Evolutionary conservation across 257 asterid species (phyloP).

Genomic region (Solanum sejunctum): DNA sequence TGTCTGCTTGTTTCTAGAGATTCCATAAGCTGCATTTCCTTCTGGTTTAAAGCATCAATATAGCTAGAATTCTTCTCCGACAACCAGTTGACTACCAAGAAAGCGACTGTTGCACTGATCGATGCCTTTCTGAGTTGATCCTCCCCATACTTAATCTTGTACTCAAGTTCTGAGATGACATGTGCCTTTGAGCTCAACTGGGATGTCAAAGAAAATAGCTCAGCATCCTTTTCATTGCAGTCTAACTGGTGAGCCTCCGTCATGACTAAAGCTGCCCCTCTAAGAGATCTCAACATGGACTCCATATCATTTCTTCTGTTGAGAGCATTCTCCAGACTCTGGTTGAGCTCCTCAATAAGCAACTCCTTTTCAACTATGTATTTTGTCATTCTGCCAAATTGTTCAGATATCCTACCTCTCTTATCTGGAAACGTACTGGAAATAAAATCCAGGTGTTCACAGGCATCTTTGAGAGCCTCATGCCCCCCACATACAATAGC

Average conservation of each 20-base stretch:
- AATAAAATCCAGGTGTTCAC: slow-evolving; percentile 43
- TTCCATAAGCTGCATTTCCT: slow-evolving; percentile 32
- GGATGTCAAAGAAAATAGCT: slow-evolving; percentile 37
- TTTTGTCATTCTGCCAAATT: slow-evolving; percentile 55
- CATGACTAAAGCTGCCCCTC: slow-evolving; percentile 83
- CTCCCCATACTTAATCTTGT: slow-evolving; percentile 33
- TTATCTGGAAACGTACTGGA: slow-evolving; percentile 38
- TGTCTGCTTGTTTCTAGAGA: slow-evolving; percentile 21
- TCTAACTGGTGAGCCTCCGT: slow-evolving; percentile 79
- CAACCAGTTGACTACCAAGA: slow-evolving; percentile 62
- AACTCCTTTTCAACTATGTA: slow-evolving; percentile 55
- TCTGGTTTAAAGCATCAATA: slow-evolving; percentile 26
- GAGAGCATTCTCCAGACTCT: slow-evolving; percentile 56
- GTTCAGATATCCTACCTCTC: slow-evolving; percentile 44
- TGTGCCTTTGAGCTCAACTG: slow-evolving; percentile 32
- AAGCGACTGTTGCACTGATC: slow-evolving; percentile 70
- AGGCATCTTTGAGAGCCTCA: slow-evolving; percentile 55
- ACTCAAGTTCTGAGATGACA: slow-evolving; percentile 37
- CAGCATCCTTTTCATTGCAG: slow-evolving; percentile 56
- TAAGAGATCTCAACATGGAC: slow-evolving; percentile 84
- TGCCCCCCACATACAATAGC: slow-evolving; percentile 54
- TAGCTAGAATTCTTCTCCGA: slow-evolving; percentile 42
- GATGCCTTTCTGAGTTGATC: slow-evolving; percentile 46
- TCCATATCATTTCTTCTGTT: slow-evolving; percentile 63
- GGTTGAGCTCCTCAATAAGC: slow-evolving; percentile 53